phyloP scores from a whole-genome alignment of 2,329 filamentous ascomycete genomes.

The Didymella glomerata region DNA sequence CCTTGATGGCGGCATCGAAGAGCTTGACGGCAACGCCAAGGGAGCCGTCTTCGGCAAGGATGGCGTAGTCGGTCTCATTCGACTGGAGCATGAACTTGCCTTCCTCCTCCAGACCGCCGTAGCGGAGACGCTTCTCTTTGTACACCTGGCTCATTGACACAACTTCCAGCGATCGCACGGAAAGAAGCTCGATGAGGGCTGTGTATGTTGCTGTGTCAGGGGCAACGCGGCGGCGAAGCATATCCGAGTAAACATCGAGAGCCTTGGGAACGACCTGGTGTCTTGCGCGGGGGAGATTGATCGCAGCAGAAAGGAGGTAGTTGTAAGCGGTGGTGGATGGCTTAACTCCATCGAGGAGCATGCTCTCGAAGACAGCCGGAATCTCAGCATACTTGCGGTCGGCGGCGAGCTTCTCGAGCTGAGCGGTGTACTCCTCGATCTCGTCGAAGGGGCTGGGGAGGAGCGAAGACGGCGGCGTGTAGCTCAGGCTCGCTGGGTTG shows the following conservation, averaged over 20 bases:
- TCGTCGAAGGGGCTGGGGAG: conserved; percentile 67
- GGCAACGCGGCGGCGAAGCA: conserved; percentile 83
- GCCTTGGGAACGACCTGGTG: conserved; percentile 89
- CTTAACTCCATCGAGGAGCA: conserved; percentile 82
- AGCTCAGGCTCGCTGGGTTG: conserved; percentile 38
- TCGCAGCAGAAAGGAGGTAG: conserved; percentile 82
- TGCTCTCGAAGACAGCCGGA: conserved; percentile 86
- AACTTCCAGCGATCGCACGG: conserved; percentile 81
- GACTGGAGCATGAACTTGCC: conserved; percentile 90
- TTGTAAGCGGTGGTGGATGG: conserved; percentile 92
- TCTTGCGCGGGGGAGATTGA: conserved; percentile 79
- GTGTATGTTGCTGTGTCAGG: conserved; percentile 89
- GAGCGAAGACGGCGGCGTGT: conserved; percentile 56
- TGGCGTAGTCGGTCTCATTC: conserved; percentile 84
- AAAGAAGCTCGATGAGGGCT: conserved; percentile 83
- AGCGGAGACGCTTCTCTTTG: conserved; percentile 83
- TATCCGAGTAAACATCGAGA: conserved; percentile 93
- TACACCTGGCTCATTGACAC: conserved; percentile 74
- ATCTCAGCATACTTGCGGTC: conserved; percentile 83
- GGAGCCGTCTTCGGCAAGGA: conserved; percentile 86
- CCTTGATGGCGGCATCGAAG: conserved; percentile 77
- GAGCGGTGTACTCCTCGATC: conserved; percentile 76
- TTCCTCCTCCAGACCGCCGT: conserved; percentile 82
- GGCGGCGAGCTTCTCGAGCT: conserved; percentile 77
- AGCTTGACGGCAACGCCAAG: conserved; percentile 85